phyloP scores from a whole-genome alignment of 2,329 filamentous ascomycete genomes.

The Colletotrichum agaves region DNA sequence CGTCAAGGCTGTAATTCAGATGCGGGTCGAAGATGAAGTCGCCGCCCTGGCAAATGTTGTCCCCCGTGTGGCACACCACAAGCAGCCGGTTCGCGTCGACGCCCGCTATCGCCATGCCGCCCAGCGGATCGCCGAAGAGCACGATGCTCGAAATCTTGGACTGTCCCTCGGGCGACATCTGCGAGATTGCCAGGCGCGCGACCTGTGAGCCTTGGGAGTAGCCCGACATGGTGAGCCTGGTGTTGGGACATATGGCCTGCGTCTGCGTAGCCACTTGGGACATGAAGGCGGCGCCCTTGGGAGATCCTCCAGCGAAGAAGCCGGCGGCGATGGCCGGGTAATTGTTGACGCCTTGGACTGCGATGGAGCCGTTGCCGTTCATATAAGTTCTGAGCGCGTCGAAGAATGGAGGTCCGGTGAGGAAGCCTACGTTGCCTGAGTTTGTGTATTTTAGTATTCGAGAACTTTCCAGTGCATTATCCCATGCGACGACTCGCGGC shows the following conservation, averaged over 20 bases:
- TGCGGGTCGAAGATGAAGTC: constrained; percentile 27
- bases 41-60: constrained; percentile 44
- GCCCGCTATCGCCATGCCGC: constrained; percentile 40
- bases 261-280: constrained; percentile 47
- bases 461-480: too few relatives aligned
- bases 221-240: constrained; percentile 43
- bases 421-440: constrained; percentile 44
- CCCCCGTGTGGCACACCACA: constrained; percentile 43
- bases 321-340: constrained; percentile 17
- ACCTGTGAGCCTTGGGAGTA: constrained; percentile 45
- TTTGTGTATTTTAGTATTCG: constrained; percentile 4
- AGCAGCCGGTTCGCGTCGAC: constrained; percentile 39
- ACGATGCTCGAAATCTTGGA: constrained; percentile 43
- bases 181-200: constrained; percentile 42
- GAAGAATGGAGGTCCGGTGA: constrained; percentile 44
- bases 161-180: constrained; percentile 38
- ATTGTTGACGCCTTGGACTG: constrained; percentile 44
- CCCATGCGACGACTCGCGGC: not conserved
- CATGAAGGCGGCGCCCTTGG: constrained; percentile 42
- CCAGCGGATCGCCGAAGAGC: constrained; percentile 45
- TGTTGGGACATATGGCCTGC: constrained; percentile 42
- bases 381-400: constrained; percentile 39
- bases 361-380: constrained; percentile 38
- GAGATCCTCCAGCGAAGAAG: constrained; percentile 29
- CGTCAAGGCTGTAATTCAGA: constrained; percentile 37